These are phyloP conservation scores for Penicillium robsamsonii DNA, from an alignment of 495 filamentous ascomycete genomes.

Conservation along the genomic window DNA sequence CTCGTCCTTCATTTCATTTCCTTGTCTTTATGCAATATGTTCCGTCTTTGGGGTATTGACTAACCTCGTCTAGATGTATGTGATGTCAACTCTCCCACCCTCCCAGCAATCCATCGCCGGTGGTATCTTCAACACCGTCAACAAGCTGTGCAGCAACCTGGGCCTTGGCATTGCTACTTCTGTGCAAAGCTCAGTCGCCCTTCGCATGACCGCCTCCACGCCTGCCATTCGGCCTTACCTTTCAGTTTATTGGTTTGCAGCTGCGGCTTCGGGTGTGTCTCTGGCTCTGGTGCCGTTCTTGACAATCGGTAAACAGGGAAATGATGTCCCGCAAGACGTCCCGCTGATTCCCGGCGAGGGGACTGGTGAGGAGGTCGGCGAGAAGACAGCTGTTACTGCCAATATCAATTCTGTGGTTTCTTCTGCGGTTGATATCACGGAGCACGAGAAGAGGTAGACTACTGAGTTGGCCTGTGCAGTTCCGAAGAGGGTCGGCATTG, in stretches of 20 bases:
- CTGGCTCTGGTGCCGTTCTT: slow-evolving; percentile 34
- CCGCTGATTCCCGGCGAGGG: not conserved
- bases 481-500: not conserved
- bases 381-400: not conserved
- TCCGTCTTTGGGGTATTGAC: not conserved
- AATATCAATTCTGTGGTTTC: not conserved
- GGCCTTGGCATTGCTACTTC: slow-evolving; percentile 36
- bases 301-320: slow-evolving; percentile 31
- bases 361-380: slow-evolving; percentile 3
- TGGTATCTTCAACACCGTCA: slow-evolving; percentile 40
- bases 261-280: slow-evolving; percentile 28
- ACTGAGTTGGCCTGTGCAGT: not conserved
- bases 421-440: not conserved
- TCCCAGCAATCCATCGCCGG: slow-evolving; percentile 38
- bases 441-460: not conserved
- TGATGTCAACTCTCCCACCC: slow-evolving; percentile 39
- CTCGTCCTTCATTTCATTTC: not conserved
- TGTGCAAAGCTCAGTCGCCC: slow-evolving; percentile 21
- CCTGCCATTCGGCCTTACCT: slow-evolving; percentile 30
- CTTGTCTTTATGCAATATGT: not conserved
- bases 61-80: slow-evolving; percentile 29
- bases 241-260: slow-evolving; percentile 32
- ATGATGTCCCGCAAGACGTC: slow-evolving; percentile 5
- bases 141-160: slow-evolving; percentile 34
- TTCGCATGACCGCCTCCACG: slow-evolving; percentile 18